These are phyloP conservation scores for Quercus lobata DNA, from an alignment of 331 rosid genomes.

Conservation along the genomic window DNA sequence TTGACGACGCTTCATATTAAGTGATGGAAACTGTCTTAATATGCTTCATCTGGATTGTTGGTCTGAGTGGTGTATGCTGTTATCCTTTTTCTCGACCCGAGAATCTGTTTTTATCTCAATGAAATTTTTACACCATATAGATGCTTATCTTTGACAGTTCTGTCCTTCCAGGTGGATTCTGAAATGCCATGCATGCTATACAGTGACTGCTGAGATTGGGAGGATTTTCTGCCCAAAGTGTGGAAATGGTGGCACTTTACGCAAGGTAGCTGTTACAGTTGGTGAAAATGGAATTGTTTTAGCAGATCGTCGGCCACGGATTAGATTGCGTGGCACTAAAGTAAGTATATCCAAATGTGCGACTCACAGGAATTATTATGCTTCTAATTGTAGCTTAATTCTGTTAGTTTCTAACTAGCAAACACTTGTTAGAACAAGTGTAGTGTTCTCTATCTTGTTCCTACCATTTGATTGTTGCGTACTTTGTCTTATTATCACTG, in stretches of 20 bases:
- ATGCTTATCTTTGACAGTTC: slow-evolving; percentile 17
- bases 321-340: slow-evolving; percentile 88
- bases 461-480: background rate
- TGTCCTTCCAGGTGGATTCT: slow-evolving; percentile 76
- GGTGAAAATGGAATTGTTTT: slow-evolving; percentile 85
- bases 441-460: background rate
- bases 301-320: slow-evolving; percentile 71
- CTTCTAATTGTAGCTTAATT: background rate
- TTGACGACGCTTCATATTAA: background rate
- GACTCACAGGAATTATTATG: background rate
- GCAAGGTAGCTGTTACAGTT: slow-evolving; percentile 96
- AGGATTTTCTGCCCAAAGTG: slow-evolving; percentile 92
- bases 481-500: background rate
- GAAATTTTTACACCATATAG: background rate
- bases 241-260: slow-evolving; percentile 97
- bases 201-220: slow-evolving; percentile 80
- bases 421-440: background rate
- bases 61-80: background rate
- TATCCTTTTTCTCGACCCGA: background rate
- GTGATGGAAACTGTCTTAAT: background rate
- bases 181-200: slow-evolving; percentile 87
- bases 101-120: background rate
- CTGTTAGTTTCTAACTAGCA: background rate
- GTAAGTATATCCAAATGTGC: slow-evolving; percentile 33
- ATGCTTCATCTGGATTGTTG: background rate